Base-by-base conservation (phyloP, 208 protist species). In the Borovskyia barvae region DNA sequence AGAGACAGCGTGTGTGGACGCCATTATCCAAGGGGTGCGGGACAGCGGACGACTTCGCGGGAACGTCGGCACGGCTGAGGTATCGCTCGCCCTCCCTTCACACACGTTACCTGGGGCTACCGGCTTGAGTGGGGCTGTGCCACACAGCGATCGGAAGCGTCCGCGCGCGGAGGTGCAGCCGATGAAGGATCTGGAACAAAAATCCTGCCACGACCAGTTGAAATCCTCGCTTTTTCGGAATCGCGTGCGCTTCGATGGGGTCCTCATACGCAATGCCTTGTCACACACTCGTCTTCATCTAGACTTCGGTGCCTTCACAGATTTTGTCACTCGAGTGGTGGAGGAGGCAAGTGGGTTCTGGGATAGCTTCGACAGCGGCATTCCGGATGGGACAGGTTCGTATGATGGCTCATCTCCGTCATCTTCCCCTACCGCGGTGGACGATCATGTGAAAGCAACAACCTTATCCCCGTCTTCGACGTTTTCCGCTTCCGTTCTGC, bases 261-360 rank as follows among this genome's bases (percentile, higher is more conserved):
- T 91, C 2, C 28, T 87, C 1, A 50, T 91, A n/a, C 59, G 76
- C 17, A 74, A 75, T 24, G 85, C 80, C 1, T 43, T 92, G 15
- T 92, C 85, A n/a, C 66, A 77, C 30, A 61, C 75, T 30, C 77
- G 80, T 0, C 57, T 92, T 11, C 46, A 80, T 8, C 37, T 74
- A 3, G 85, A 92, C 46, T 54, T 62, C 12, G 71, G 40, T n/a
- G 72, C 81, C 6, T 74, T 85, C 50, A 57, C 50, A 7, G 80
- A 92, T 54, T 75, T 90, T 55, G 48, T 50, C 14, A 30, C 36
- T 20, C 73, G 78, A 17, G 42, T 85, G 6, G 30, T 65, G 22
- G 32, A 63, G 26, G 54, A 79, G 50, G 73, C 69, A 0, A 41
- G 52, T 25, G 25, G 26, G 3, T 85, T 85, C 47, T 79, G 73